Evolutionary conservation across 768 basidiomycete species (phyloP), one percentile per base, ranked within the genome.

Genomic region (Xerocomus spinulosus): DNA sequence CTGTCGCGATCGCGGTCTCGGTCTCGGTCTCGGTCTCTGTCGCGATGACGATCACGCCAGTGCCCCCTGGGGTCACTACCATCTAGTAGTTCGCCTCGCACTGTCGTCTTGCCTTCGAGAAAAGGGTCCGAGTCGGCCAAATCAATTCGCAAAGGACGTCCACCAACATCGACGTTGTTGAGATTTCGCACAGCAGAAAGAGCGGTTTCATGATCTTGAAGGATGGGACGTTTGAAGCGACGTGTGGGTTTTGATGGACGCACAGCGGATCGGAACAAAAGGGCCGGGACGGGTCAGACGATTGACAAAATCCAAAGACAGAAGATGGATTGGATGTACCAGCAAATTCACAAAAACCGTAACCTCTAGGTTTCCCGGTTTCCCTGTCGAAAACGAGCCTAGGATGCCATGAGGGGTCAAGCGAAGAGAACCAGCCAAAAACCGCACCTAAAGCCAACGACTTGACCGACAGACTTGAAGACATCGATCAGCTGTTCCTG

Each of bases 121-220:
- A 91, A 88, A 5, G 93, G 91, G 57, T 93, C 92, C 24, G 89
- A 92, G 63, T 94, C 90, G 38, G 93, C 92, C 29, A 95, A 78
- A 66, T 98, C 95, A 59, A 99, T 94, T 41, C 94, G 84, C 36
- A 99, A 75, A 2, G 89, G 87, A 9, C 96, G 82, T 4, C 96
- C 96, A 47, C 89, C 92, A 26, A 97, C 88, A 57, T 92, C 91
- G 42, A 82, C 82, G 51, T 89, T 91, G 68, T 96, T 92, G 41
- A 99, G 79, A 63, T 98, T 99, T 59, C 96, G 85, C 14, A 99
- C 92, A 40, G 96, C 96, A 42, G 92, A 95, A 21, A 81, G 69
- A 7, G 96, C 96, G 20, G 96, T 98, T 69, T 96, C 94, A 66
- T 95, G 90, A 69, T 99, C 96, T 88, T 67, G 56, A 45, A 36